Evolutionary conservation across 2,329 filamentous ascomycete genomes (phyloP), one percentile per base, ranked within the genome.

Genomic region (Lecanosticta acicola): DNA sequence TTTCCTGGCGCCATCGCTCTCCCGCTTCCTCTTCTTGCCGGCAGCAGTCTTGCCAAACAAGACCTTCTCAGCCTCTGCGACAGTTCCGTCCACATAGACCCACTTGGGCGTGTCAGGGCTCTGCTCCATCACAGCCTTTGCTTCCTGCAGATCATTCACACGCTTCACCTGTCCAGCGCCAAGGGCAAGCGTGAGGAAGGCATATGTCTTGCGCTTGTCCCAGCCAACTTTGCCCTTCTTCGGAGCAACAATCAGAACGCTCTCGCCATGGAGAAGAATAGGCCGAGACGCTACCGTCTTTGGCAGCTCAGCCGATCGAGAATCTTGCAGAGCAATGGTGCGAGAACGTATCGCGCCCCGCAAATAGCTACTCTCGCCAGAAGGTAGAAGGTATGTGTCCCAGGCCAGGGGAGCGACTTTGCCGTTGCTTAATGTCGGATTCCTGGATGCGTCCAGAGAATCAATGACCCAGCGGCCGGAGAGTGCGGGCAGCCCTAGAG

Each of bases 401-500:
- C 90, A 96, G 41, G 85, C 78, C 0, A 94, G 68, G 0, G 91
- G 67, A 5, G 68, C 62, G 4, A 74, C 71, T 24, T 79, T 78
- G 1, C 73, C 66, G 2, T 39, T 43, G n/a, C 35, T 34, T 11
- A 51, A 33, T 19, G 29, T 43, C 3, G 29, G 32, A 21, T 61
- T 60, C 38, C 46, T 53, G 9, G 43, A 20, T 2, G 39, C n/a
- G 11, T 57, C 49, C 16, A 91, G 66, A 51, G 87, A 95, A 40
- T 85, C 78, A 19, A 79, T 75, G 39, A 94, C 72, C 91, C 93
- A 98, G 44, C 83, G 82, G 4, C 81, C 78, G 4, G 87, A 84
- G 1, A 98, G 73, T 59, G 90, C 95, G 0, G 93, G 93, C 0
- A 98, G 69, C 1, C 87, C 88, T 0, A 98, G 77, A 0, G 93